Conservation (phyloP, 1,284 basidiomycete species). For the Coriolopsis trogii region DNA sequence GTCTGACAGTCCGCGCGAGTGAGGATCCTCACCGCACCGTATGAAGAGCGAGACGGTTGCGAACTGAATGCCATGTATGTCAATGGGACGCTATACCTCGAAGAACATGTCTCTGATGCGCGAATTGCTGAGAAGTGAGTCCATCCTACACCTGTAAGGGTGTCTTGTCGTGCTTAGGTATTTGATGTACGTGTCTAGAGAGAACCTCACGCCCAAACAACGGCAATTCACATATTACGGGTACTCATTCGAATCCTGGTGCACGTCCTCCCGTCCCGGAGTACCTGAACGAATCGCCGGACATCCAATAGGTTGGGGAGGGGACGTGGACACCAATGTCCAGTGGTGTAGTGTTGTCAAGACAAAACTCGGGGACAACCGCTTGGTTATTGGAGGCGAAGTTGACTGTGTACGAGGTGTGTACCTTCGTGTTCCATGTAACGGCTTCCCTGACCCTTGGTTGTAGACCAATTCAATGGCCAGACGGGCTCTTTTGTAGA, state of each 20-base stretch:
- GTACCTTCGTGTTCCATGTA: slow-evolving; percentile 15
- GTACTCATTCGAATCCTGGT: slow-evolving; percentile 89
- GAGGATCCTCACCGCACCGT: slow-evolving; percentile 77
- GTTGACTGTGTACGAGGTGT: slow-evolving; percentile 90
- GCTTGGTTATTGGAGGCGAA: slow-evolving; percentile 92
- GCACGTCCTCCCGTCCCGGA: slow-evolving; percentile 54
- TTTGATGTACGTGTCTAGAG: slow-evolving; percentile 41
- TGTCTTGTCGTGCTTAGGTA: slow-evolving; percentile 19
- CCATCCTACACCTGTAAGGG: neutral
- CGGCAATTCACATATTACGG: slow-evolving; percentile 71
- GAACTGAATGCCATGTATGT: slow-evolving; percentile 86
- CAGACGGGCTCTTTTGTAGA: slow-evolving; percentile 78
- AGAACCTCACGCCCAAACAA: slow-evolving; percentile 61
- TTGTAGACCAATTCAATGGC: slow-evolving; percentile 57
- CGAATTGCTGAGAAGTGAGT: slow-evolving; percentile 65
- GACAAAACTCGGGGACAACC: slow-evolving; percentile 80
- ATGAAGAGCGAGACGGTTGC: slow-evolving; percentile 81
- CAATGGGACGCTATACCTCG: slow-evolving; percentile 79
- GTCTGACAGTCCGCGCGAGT: slow-evolving; percentile 39
- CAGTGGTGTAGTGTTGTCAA: slow-evolving; percentile 97
- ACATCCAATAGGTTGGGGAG: slow-evolving; percentile 70
- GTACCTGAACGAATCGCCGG: slow-evolving; percentile 24
- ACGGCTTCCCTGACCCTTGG: neutral
- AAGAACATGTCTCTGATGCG: slow-evolving; percentile 71
- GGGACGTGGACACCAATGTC: slow-evolving; percentile 90